Conservation (phyloP, 2,329 filamentous ascomycete species). For the Hypoxylon sp. region DNA sequence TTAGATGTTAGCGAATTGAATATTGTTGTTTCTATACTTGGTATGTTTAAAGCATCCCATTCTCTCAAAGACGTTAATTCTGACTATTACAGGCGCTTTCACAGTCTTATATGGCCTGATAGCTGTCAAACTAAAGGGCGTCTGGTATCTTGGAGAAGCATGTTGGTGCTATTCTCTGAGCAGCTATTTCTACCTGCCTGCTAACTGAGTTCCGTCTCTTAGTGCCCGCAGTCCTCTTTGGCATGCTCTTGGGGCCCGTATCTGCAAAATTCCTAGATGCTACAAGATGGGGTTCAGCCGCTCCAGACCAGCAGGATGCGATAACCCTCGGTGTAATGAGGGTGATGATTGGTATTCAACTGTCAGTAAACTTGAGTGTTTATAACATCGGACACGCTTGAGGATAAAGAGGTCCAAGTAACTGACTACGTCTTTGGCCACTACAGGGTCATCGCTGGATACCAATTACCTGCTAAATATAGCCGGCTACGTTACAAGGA, state of each 20-base stretch:
- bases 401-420: background rate
- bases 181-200: conserved; percentile 2
- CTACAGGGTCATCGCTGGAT: conserved; percentile 68
- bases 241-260: conserved; percentile 68
- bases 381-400: conserved; percentile 7
- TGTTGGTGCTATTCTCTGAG: conserved; percentile 55
- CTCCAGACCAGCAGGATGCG: conserved; percentile 53
- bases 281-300: conserved; percentile 58
- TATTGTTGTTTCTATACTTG: conserved; percentile 63
- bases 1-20: conserved; percentile 68
- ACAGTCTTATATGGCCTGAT: conserved; percentile 65
- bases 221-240: conserved; percentile 70
- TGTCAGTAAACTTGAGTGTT: conserved; percentile 53
- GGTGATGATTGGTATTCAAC: conserved; percentile 73
- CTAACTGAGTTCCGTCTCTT: background rate
- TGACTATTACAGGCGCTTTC: conserved; percentile 59
- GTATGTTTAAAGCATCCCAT: conserved; percentile 50
- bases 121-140: conserved; percentile 67
- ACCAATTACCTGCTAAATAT: conserved; percentile 72
- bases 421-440: conserved; percentile 2
- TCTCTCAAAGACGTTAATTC: background rate
- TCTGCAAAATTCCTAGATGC: conserved; percentile 67
- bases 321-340: conserved; percentile 67
- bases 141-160: conserved; percentile 69
- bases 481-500: conserved; percentile 65